A percentile compares a stretch with the other conserved stretches of the same genome.
Evolutionary conservation across 108 stramenopile species (phyloP).

Genomic region (Skeletonema menzelii): DNA sequence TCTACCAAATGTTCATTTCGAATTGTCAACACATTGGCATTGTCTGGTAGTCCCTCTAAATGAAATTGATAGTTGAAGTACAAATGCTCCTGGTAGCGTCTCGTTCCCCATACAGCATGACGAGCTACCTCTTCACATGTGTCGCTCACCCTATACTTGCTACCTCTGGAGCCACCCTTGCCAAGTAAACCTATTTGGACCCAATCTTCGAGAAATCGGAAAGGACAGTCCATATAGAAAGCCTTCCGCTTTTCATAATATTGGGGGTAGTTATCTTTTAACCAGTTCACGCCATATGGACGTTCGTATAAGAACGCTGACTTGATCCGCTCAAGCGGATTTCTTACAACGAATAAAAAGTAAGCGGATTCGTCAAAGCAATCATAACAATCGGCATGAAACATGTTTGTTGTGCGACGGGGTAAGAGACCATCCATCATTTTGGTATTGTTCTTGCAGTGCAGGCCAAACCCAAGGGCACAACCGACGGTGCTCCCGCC

Average conservation of each 20-base stretch:
- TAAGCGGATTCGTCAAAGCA: slow-evolving; percentile 29
- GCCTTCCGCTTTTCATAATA: slow-evolving; percentile 12
- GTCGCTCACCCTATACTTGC: not conserved
- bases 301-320: slow-evolving; percentile 48
- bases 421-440: slow-evolving; percentile 27
- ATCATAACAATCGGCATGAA: slow-evolving; percentile 37
- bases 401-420: slow-evolving; percentile 28
- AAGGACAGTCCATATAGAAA: slow-evolving; percentile 43
- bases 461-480: slow-evolving; percentile 34
- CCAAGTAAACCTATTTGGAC: not conserved
- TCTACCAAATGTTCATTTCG: slow-evolving; percentile 50
- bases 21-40: slow-evolving; percentile 39
- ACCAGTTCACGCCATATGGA: slow-evolving; percentile 21
- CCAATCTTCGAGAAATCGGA: slow-evolving; percentile 27
- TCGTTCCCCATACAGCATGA: not conserved
- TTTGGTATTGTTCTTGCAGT: slow-evolving; percentile 19
- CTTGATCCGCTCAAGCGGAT: slow-evolving; percentile 29
- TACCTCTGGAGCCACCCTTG: not conserved
- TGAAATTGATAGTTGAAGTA: slow-evolving; percentile 49
- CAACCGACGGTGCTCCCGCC: slow-evolving; percentile 42
- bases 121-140: not conserved
- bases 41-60: slow-evolving; percentile 29
- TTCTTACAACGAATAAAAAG: slow-evolving; percentile 36
- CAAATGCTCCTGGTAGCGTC: slow-evolving; percentile 3
- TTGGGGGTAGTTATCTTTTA: slow-evolving; percentile 8